A percentile compares a stretch with the other conserved stretches of the same genome.
Conservation (phyloP, 2,329 filamentous ascomycete species). For the Colletotrichum acutatum region DNA sequence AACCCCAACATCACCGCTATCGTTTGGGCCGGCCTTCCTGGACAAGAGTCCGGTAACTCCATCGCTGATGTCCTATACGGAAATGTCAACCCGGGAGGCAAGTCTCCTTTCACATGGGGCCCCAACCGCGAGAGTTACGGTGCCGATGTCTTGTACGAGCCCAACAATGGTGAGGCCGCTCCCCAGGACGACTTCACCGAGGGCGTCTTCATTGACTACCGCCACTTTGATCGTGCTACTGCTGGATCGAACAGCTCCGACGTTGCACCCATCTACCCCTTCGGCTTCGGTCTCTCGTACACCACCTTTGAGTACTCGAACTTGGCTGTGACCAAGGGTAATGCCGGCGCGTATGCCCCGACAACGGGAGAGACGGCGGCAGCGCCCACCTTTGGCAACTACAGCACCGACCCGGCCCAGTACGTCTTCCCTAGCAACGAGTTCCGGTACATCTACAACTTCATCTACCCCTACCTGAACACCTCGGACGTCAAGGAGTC, state of each 20-base stretch:
- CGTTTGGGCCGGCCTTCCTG: conserved; percentile 83
- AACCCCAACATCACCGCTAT: conserved; percentile 86
- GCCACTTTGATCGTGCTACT: conserved; percentile 74
- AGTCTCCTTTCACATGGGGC: conserved; percentile 85
- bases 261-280: conserved; percentile 79
- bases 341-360: conserved; percentile 65
- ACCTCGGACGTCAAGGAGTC: conserved; percentile 66
- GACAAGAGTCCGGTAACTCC: conserved; percentile 84
- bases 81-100: conserved; percentile 78
- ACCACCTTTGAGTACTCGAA: conserved; percentile 82
- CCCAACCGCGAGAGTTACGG: conserved; percentile 74
- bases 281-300: conserved; percentile 84
- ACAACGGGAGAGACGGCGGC: conserved; percentile 70
- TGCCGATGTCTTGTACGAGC: conserved; percentile 71
- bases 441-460: conserved; percentile 62
- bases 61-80: conserved; percentile 88
- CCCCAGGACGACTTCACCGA: conserved; percentile 82
- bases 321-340: conserved; percentile 64
- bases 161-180: conserved; percentile 73
- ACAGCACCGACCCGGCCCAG: conserved; percentile 69
- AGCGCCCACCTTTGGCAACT: conserved; percentile 73
- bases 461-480: conserved; percentile 81
- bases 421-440: conserved; percentile 73
- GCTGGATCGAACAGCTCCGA: conserved; percentile 43
- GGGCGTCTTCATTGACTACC: conserved; percentile 85